phyloP scores from a whole-genome alignment of 306 rosid genomes.

The Parietaria judaica region DNA sequence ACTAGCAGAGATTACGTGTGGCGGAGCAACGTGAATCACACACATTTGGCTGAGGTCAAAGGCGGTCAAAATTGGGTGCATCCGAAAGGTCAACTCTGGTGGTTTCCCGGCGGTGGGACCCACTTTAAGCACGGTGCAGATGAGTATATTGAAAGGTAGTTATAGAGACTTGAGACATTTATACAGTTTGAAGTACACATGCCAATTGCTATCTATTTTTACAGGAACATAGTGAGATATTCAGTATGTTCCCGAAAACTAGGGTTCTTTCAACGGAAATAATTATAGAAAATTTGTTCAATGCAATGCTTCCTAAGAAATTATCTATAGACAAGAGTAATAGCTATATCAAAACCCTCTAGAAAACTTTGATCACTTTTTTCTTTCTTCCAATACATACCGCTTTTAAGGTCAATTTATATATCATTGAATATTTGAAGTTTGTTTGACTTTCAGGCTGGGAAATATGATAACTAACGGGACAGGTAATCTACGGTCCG shows the following conservation, averaged over 20 bases:
- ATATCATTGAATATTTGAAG: neutral
- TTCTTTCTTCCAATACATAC: neutral
- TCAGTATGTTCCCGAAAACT: no score
- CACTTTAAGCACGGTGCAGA: constrained; percentile 94
- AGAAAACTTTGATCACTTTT: no score
- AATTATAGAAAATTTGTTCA: no score
- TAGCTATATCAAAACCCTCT: no score
- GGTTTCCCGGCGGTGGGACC: constrained; percentile 99
- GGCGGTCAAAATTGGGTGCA: constrained; percentile 99
- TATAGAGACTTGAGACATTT: no score
- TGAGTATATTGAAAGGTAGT: constrained; percentile 78
- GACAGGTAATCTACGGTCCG: constrained; percentile 63
- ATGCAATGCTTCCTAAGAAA: no score
- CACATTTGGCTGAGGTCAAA: constrained; percentile 83
- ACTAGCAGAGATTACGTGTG: constrained; percentile 88
- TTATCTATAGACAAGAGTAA: no score
- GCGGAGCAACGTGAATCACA: constrained; percentile 89
- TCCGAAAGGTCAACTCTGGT: constrained; percentile 69
- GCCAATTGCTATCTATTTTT: no score
- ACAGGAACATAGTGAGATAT: no score
- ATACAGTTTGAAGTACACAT: no score
- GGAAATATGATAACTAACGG: constrained; percentile 81
- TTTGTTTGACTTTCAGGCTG: constrained; percentile 42
- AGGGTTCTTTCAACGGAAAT: no score
- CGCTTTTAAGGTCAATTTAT: neutral